phyloP scores from a whole-genome alignment of 2,329 filamentous ascomycete genomes.

The Calonectria pauciramosa region DNA sequence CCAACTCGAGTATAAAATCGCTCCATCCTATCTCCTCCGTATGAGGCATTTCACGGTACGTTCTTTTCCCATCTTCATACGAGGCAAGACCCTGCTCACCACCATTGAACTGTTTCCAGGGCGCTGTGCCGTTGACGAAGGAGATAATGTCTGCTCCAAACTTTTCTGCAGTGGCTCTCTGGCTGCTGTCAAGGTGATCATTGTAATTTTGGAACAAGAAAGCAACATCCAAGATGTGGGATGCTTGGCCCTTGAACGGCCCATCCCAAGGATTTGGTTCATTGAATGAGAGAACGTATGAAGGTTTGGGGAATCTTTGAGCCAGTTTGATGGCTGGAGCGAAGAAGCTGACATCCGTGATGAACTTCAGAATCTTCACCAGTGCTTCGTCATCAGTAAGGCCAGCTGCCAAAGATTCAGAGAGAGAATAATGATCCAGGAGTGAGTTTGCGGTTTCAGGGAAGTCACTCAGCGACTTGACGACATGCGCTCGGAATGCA shows the following conservation, averaged over 20 bases:
- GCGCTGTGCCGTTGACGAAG: constrained; percentile 6
- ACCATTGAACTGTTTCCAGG: background rate
- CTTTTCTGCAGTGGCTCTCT: constrained; percentile 4
- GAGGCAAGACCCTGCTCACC: background rate
- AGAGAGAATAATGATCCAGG: background rate
- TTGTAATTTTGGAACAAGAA: constrained; percentile 32
- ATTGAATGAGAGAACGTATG: constrained; percentile 8
- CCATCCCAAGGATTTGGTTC: constrained; percentile 31
- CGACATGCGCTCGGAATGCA: background rate
- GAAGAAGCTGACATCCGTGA: constrained; percentile 10
- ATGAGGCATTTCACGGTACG: background rate
- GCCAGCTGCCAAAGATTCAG: background rate
- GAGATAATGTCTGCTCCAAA: constrained; percentile 19
- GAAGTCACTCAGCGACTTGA: background rate
- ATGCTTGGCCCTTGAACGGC: constrained; percentile 20
- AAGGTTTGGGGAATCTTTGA: background rate
- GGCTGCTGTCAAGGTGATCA: background rate
- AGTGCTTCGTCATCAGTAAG: constrained; percentile 9
- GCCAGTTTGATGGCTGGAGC: constrained; percentile 9
- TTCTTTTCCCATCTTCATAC: background rate
- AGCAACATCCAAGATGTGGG: constrained; percentile 29
- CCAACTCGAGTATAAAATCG: background rate
- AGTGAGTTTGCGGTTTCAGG: background rate
- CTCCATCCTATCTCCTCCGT: background rate
- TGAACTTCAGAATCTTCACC: constrained; percentile 12